Percentiles rank a stretch among this genome's conserved stretches.
Evolutionary conservation across 306 rosid genomes (phyloP).

Genomic region (Quercus wislizeni): DNA sequence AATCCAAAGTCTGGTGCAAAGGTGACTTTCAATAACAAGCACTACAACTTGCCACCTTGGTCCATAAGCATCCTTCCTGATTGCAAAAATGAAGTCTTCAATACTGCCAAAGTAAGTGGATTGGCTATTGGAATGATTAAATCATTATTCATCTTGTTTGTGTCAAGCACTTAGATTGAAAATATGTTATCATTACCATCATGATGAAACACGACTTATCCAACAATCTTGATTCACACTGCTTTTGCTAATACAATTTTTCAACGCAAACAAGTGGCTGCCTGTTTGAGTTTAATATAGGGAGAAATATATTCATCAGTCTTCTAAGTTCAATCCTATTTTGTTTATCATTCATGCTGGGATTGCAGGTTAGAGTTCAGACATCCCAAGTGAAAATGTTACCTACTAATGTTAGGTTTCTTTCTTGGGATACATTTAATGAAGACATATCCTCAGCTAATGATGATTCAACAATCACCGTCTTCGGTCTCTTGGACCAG

Average conservation of each 20-base stretch:
- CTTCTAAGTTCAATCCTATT: neutral
- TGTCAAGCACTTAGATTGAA: neutral
- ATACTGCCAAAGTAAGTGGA: constrained; percentile 73
- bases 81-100: constrained; percentile 66
- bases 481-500: constrained; percentile 72
- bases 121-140: neutral
- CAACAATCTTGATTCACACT: neutral
- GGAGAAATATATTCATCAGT: neutral
- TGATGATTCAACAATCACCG: constrained; percentile 33
- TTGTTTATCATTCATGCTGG: neutral
- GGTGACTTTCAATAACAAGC: constrained; percentile 53
- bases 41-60: constrained; percentile 78
- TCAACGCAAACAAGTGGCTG: neutral
- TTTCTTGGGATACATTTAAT: constrained; percentile 55
- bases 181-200: neutral
- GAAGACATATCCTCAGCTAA: constrained; percentile 58
- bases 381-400: constrained; percentile 32
- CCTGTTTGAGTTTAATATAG: neutral
- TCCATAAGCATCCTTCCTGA: constrained; percentile 86
- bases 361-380: constrained; percentile 54
- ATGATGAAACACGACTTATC: neutral
- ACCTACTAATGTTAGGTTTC: constrained; percentile 33
- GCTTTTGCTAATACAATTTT: neutral
- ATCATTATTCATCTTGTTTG: neutral
- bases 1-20: constrained; percentile 41